These are phyloP conservation scores for Colletotrichum sp. DNA, from an alignment of 2,329 filamentous ascomycete genomes.

Conservation along the genomic window DNA sequence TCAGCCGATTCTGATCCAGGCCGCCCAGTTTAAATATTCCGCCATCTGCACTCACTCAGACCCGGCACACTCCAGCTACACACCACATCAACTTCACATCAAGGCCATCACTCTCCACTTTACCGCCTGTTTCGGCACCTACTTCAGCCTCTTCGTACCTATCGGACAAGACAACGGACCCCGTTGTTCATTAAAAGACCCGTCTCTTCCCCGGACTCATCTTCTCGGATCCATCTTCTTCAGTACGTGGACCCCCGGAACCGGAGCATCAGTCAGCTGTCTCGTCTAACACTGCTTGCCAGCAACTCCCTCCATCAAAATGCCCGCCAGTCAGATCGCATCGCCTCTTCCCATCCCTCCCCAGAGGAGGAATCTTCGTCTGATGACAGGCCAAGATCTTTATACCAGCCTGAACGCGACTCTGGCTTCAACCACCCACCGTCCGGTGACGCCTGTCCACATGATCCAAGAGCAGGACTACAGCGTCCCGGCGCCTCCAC, in stretches of 20 bases:
- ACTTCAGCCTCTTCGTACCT: neutral
- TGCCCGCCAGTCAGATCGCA: constrained; percentile 48
- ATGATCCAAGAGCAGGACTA: constrained; percentile 65
- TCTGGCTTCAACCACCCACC: constrained; percentile 48
- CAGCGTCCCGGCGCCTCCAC: constrained; percentile 68
- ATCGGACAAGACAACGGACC: neutral
- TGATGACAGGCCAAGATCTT: constrained; percentile 55
- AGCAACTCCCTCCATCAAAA: constrained; percentile 31
- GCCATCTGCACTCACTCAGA: constrained; percentile 2
- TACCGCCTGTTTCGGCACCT: neutral
- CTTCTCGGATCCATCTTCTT: neutral
- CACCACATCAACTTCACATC: neutral
- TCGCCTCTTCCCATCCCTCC: constrained; percentile 54
- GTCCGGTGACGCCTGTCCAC: constrained; percentile 52
- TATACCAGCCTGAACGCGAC: constrained; percentile 59
- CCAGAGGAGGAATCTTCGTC: constrained; percentile 48
- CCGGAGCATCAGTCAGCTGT: neutral
- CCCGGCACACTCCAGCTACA: neutral
- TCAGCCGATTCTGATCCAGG: neutral
- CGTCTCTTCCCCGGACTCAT: neutral
- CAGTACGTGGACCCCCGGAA: neutral
- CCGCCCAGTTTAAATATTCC: constrained; percentile 13
- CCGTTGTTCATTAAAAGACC: neutral
- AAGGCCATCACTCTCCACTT: neutral
- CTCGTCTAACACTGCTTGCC: neutral